Conservation (phyloP, 2,329 filamentous ascomycete genomes). For the Colletotrichum tamarilloi region DNA sequence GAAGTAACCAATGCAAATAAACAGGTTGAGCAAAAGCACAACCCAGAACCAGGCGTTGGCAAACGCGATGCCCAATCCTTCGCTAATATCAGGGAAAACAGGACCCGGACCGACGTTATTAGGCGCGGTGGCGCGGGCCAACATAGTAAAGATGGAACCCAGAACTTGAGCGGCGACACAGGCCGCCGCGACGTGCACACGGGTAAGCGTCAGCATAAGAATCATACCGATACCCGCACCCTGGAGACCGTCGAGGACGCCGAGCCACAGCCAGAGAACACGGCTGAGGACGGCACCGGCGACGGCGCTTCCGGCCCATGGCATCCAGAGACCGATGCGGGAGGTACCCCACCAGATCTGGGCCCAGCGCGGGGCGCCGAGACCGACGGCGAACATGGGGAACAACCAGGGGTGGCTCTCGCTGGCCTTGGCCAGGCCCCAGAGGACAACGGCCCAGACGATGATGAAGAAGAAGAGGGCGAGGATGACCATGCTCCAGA, state of each 20-base stretch:
- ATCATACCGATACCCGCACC: conserved; percentile 77
- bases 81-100: conserved; percentile 71
- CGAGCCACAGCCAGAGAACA: conserved; percentile 71
- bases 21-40: conserved; percentile 65
- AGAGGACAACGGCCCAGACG: conserved; percentile 66
- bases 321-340: conserved; percentile 69
- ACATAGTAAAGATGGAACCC: conserved; percentile 71
- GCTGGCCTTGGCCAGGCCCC: conserved; percentile 62
- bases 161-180: conserved; percentile 71
- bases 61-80: conserved; percentile 55
- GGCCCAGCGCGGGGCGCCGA: conserved; percentile 73
- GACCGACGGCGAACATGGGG: conserved; percentile 74
- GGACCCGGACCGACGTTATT: conserved; percentile 70
- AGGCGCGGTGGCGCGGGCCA: conserved; percentile 69
- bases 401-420: conserved; percentile 75
- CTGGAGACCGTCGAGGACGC: conserved; percentile 72
- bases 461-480: conserved; percentile 64
- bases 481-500: conserved; percentile 68
- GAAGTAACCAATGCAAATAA: conserved; percentile 68
- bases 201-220: conserved; percentile 71
- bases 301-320: conserved; percentile 68
- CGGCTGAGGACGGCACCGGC: conserved; percentile 66
- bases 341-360: conserved; percentile 76
- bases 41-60: conserved; percentile 70
- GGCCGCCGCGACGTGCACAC: conserved; percentile 73